A percentile compares a stretch with the other conserved stretches of the same genome.
phyloP scores from a whole-genome alignment of 2,329 filamentous ascomycete species.

The Chalaropsis thielavioides region DNA sequence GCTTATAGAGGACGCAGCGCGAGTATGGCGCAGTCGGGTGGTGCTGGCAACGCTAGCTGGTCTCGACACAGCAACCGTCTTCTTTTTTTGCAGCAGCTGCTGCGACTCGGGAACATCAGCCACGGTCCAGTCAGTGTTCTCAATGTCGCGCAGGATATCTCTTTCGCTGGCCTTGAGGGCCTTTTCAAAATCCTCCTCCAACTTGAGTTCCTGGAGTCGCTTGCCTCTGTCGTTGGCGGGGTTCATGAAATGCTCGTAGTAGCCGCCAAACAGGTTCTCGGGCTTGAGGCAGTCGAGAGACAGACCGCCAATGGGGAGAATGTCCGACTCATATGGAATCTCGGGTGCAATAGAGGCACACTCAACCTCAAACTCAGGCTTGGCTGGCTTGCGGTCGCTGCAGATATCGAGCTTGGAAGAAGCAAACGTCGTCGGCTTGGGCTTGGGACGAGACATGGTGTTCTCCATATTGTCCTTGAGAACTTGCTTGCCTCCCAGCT shows the following conservation, averaged over 20 bases:
- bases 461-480: conserved; percentile 47
- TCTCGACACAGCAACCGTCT: conserved; percentile 15
- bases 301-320: conserved; percentile 44
- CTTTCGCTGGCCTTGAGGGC: conserved; percentile 47
- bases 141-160: conserved; percentile 51
- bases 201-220: conserved; percentile 45
- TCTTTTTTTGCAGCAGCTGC: conserved; percentile 12
- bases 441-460: conserved; percentile 34
- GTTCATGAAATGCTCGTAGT: conserved; percentile 45
- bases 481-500: conserved; percentile 47
- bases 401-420: conserved; percentile 29
- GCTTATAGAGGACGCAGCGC: conserved; percentile 13
- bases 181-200: conserved; percentile 38
- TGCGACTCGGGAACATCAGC: conserved; percentile 37
- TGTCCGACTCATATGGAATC: conserved; percentile 54
- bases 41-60: conserved; percentile 9
- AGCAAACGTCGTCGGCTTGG: conserved; percentile 38
- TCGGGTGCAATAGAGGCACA: conserved; percentile 63
- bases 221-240: conserved; percentile 54
- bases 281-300: conserved; percentile 44
- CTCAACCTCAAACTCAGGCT: conserved; percentile 63
- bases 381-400: conserved; percentile 24
- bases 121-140: conserved; percentile 47
- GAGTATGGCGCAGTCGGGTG: conserved; percentile 9
- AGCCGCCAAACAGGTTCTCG: conserved; percentile 46